Conservation (phyloP, 2,329 filamentous ascomycete genomes). For the Setomelanomma holmii region DNA sequence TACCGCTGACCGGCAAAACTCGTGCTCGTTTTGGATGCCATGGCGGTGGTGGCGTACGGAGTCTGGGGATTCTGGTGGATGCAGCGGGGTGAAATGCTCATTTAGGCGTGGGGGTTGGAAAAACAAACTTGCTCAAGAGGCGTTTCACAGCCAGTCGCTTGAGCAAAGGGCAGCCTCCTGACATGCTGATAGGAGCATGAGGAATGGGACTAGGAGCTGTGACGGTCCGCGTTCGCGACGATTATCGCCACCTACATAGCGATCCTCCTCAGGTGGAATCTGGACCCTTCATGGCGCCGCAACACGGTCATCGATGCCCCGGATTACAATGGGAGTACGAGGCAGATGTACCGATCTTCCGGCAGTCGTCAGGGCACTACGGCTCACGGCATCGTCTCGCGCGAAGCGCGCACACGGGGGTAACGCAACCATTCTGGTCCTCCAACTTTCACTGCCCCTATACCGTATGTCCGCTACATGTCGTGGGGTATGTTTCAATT, state of each 20-base stretch:
- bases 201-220: not conserved
- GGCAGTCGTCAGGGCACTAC: not conserved
- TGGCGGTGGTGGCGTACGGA: slow-evolving; percentile 12
- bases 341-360: not conserved
- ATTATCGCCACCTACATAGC: slow-evolving; percentile 1
- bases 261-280: not conserved
- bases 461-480: slow-evolving; percentile 1
- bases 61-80: slow-evolving; percentile 13
- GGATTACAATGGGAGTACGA: no score
- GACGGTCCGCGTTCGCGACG: slow-evolving; percentile 7
- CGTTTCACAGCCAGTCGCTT: slow-evolving; percentile 5
- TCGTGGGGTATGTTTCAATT: not conserved
- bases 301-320: not conserved
- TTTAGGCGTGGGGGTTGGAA: slow-evolving; percentile 21
- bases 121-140: slow-evolving; percentile 16
- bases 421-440: not conserved
- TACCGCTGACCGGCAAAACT: slow-evolving; percentile 23
- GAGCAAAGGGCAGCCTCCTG: slow-evolving; percentile 5
- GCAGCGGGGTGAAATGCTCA: slow-evolving; percentile 15
- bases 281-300: not conserved
- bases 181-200: slow-evolving; percentile 8
- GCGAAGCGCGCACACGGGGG: slow-evolving; percentile 1
- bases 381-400: slow-evolving; percentile 2
- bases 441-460: slow-evolving; percentile 4
- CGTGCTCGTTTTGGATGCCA: slow-evolving; percentile 17